Base-by-base conservation (phyloP, 2,329 filamentous ascomycete species). In the Xylaria sp. region DNA sequence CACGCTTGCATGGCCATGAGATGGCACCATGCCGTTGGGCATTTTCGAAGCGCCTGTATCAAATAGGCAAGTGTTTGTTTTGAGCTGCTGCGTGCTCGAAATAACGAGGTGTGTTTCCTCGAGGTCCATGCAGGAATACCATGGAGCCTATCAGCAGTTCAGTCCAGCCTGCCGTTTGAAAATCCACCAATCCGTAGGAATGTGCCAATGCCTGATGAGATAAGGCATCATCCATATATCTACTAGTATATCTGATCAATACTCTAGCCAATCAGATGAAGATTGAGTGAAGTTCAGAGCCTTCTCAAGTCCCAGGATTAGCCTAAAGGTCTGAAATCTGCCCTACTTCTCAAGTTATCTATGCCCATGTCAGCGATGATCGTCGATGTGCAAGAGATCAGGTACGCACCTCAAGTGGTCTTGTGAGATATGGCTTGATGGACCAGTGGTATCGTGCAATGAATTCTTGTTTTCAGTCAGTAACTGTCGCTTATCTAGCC, bases 51-150 rank as follows among this genome's bases (percentile, higher is more conserved):
- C 34, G 20, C 62, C 52, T 62, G 13, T 57, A 61, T 69, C 31
- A 69, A 69, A 65, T 65, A 69, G 66, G 66, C 50, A 69, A 65
- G 66, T 65, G 66, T 52, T 15, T 44, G 15, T 37, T 28, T 39
- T 28, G 25, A 56, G 31, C 46, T 28, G 31, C 46, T 28, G 39
- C 13, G 8, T 12, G 34, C 18, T 34, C 8, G 37, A 51, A 46
- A 57, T 48, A 31, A 37, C 28, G 37, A 34, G 50, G 25, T n/a
- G 52, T 58, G 54, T 58, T 1, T 50, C 56, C 34, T 44, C 18
- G n/a, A 48, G 39, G 8, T 52, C 8, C 31, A 55, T 56, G 61
- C 61, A 41, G 61, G 44, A 61, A 46, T 4, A 50, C 5, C 13
- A 50, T 15, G 37, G 56, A 55, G 20, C 20, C 39, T 60, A 55